Base-by-base conservation (phyloP, 768 basidiomycete species). In the Candolleomyces eurysporus region DNA sequence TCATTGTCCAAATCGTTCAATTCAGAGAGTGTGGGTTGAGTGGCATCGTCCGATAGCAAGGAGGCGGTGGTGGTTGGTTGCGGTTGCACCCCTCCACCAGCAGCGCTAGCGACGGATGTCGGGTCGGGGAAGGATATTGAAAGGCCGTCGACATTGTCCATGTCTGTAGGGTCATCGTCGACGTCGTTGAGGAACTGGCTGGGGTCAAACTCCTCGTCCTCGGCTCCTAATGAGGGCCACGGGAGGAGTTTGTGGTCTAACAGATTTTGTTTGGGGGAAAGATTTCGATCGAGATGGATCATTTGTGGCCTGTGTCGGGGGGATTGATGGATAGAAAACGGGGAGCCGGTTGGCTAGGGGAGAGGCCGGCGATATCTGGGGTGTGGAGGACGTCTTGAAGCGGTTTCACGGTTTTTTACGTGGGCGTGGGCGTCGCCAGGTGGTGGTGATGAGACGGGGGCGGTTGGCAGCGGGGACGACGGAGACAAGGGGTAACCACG, bases 241-340 rank as follows among this genome's bases (percentile, higher is more conserved):
- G 60, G 60, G n/a, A 61, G 40, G 19, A 57, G 48, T 61, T 61
- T 57, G 46, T 56, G 60, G 53, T 57, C 60, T 48, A 57, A 17
- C 13, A 60, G 50, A 48, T 60, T 48, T 57, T 61, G 60, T 40
- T 61, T 55, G 17, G 53, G 53, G 10, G 53, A 48, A 7, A 50
- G 32, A 46, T 45, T 60, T 54, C 42, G 36, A 52, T 60, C 59
- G 21, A 54, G 59, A 57, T 61, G 60, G 48, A 61, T 61, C 60
- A 61, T 61, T 19, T 57, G 19, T 17, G 45, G 45, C 45, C 17
- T 46, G 16, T 17, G 45, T 17, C 45, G 45, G 45, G 45, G 17
- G 19, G 45, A 21, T 46, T 46, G 17, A 46, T 21, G 45, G 45
- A 46, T 17, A 46, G 45, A 46, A 17, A 46, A 36, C 11, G 36